Conservation (phyloP, 495 filamentous ascomycete species). For the Sabuloglossum arenarium region DNA sequence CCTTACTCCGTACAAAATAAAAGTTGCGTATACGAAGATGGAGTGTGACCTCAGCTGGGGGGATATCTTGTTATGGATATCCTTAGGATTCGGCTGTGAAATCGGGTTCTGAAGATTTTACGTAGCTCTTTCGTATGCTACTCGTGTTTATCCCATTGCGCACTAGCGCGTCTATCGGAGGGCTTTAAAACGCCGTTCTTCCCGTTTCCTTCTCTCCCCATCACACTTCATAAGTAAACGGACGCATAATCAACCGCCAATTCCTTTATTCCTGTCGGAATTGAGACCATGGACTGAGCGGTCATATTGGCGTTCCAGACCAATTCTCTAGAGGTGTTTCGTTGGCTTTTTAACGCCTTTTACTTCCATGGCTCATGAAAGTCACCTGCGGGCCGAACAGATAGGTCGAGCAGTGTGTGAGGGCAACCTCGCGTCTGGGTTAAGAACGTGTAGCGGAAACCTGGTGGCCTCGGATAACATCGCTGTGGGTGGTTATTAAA, state of each 20-base stretch:
- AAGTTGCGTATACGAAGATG: no score
- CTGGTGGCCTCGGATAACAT: neutral
- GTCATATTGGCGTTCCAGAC: conserved; percentile 2
- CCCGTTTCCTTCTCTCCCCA: neutral
- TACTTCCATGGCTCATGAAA: neutral
- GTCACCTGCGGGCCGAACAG: conserved; percentile 1
- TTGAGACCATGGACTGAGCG: neutral
- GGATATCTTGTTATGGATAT: no score
- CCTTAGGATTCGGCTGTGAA: no score
- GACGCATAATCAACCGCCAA: conserved; percentile 1
- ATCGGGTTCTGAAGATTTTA: no score
- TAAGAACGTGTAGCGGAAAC: neutral
- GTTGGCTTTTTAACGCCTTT: neutral
- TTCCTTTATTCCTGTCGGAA: neutral
- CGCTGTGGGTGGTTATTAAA: neutral
- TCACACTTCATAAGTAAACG: conserved; percentile 1
- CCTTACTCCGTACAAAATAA: no score
- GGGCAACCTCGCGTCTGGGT: no score
- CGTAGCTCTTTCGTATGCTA: no score
- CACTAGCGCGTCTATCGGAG: no score
- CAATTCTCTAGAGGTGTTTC: neutral
- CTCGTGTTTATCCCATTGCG: no score
- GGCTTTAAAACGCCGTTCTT: neutral
- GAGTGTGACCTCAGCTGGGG: no score
- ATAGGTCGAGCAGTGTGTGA: neutral